Percentiles rank a stretch among this genome's conserved stretches.
These are phyloP conservation scores for Blastomyces emzantsi DNA, from an alignment of 2,329 filamentous ascomycete genomes.

Conservation along the genomic window DNA sequence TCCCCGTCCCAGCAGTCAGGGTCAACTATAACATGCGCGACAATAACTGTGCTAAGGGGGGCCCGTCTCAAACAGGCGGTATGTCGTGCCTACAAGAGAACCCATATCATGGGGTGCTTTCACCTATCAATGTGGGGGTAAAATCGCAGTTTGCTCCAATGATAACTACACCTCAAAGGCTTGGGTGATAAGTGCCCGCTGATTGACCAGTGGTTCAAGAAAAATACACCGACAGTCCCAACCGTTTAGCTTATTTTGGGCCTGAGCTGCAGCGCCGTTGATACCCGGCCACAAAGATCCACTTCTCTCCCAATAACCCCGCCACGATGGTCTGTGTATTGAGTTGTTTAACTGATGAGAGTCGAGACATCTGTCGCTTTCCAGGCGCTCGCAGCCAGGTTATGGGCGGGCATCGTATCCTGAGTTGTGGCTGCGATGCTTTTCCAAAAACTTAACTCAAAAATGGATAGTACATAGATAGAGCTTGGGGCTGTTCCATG, in stretches of 20 bases:
- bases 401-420: not conserved
- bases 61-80: not conserved
- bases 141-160: not conserved
- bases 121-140: not conserved
- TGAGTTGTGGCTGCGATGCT: not conserved
- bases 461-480: not conserved
- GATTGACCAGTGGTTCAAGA: not conserved
- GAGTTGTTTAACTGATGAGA: too few relatives aligned
- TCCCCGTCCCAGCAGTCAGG: slow-evolving; percentile 1
- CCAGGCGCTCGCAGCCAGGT: not conserved
- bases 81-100: not conserved
- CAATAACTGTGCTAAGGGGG: not conserved
- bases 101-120: not conserved
- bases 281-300: too few relatives aligned
- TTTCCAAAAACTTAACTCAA: not conserved
- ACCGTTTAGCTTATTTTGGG: not conserved
- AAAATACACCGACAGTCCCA: not conserved
- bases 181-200: not conserved
- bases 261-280: not conserved
- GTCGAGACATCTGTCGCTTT: too few relatives aligned
- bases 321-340: too few relatives aligned
- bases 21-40: not conserved
- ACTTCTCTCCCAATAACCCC: too few relatives aligned
- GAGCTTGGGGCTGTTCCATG: not conserved
- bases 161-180: not conserved